These are phyloP conservation scores for Mycocentrospora acerina DNA, from an alignment of 2,329 filamentous ascomycete genomes.

Conservation along the genomic window DNA sequence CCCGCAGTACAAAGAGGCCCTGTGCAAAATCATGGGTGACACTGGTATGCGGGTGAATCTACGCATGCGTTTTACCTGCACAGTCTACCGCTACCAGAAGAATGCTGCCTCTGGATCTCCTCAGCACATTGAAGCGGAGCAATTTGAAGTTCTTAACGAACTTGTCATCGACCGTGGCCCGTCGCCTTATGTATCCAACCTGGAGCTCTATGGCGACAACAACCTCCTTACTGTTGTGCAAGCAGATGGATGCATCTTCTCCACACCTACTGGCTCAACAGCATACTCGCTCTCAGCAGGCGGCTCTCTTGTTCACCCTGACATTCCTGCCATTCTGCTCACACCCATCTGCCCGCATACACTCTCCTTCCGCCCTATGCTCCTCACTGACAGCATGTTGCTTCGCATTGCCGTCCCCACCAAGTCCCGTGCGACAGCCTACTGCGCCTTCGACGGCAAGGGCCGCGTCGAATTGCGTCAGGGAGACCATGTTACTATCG, in stretches of 20 bases:
- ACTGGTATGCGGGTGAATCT: constrained; percentile 96
- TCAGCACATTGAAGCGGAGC: constrained; percentile 78
- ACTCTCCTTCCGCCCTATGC: constrained; percentile 95
- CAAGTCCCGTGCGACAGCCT: constrained; percentile 85
- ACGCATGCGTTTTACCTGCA: constrained; percentile 98
- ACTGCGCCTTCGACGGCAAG: constrained; percentile 97
- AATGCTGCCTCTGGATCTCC: constrained; percentile 54
- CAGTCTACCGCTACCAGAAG: constrained; percentile 73
- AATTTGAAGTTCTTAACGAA: constrained; percentile 98
- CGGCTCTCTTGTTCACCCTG: constrained; percentile 91
- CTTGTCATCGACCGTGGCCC: constrained; percentile 97
- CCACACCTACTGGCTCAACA: constrained; percentile 85
- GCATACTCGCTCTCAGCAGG: constrained; percentile 96
- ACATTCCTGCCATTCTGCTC: constrained; percentile 93
- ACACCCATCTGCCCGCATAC: constrained; percentile 98
- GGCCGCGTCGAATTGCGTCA: constrained; percentile 89
- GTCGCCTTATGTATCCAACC: constrained; percentile 93
- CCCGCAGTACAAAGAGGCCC: constrained; percentile 79
- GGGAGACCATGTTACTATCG: constrained; percentile 94
- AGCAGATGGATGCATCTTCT: constrained; percentile 97
- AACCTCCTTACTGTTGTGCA: constrained; percentile 94
- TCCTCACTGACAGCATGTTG: constrained; percentile 90
- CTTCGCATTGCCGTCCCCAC: constrained; percentile 84
- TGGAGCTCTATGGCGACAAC: constrained; percentile 94
- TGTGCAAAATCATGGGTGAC: constrained; percentile 89